Evolutionary conservation across 345 rosid genomes (phyloP).

Genomic region (Sisymbrium irio): DNA sequence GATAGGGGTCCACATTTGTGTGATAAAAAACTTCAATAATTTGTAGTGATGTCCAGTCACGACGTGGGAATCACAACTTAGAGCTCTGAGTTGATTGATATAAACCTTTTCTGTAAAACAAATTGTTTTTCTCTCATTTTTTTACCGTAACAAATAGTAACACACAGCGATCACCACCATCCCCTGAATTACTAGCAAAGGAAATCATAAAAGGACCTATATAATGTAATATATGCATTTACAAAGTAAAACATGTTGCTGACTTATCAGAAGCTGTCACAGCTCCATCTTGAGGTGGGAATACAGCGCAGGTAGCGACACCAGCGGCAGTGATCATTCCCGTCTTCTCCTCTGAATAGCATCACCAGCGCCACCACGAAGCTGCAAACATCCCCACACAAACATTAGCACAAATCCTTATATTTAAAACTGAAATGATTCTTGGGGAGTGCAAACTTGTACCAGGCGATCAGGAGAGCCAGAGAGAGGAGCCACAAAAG

Average conservation of each 20-base stretch:
- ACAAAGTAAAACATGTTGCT: constrained; percentile 4
- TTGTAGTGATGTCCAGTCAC: constrained; percentile 23
- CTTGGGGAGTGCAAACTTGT: constrained; percentile 17
- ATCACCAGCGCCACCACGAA: constrained; percentile 54
- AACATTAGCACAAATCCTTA: neutral
- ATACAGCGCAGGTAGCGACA: constrained; percentile 86
- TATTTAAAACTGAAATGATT: neutral
- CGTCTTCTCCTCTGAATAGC: constrained; percentile 68
- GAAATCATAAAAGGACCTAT: neutral
- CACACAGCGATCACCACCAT: constrained; percentile 21
- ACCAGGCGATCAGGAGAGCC: constrained; percentile 64
- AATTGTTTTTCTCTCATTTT: neutral
- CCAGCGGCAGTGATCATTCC: constrained; percentile 73
- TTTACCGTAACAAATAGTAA: neutral
- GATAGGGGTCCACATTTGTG: constrained; percentile 7
- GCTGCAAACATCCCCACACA: constrained; percentile 35
- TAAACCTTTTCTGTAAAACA: constrained; percentile 11
- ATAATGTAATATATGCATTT: constrained; percentile 12
- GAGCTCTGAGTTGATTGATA: constrained; percentile 21
- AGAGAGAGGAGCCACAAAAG: constrained; percentile 52
- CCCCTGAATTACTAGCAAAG: constrained; percentile 2
- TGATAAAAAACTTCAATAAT: constrained; percentile 19
- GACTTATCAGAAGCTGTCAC: constrained; percentile 35
- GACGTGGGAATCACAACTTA: constrained; percentile 35
- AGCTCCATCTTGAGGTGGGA: constrained; percentile 74